Conservation (phyloP, 352 stramenopile genomes). For the Thraustochytrium striatum region DNA sequence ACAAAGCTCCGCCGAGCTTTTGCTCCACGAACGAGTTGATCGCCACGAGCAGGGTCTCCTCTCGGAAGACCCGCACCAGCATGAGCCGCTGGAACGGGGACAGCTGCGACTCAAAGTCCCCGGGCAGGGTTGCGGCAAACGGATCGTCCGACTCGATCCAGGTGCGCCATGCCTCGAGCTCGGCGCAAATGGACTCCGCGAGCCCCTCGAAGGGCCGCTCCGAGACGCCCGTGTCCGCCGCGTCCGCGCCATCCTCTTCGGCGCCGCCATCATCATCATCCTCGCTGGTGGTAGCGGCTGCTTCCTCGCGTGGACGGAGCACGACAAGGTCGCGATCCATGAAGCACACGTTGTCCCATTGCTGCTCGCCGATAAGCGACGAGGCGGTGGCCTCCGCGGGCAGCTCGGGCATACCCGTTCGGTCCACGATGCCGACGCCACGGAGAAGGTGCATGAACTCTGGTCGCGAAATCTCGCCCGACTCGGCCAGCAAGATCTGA, state of each 20-base stretch:
- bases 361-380: neutral
- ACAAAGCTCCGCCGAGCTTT: slow-evolving; percentile 79
- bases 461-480: slow-evolving; percentile 62
- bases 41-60: slow-evolving; percentile 79
- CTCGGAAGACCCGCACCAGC: slow-evolving; percentile 61
- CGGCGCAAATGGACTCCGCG: slow-evolving; percentile 56
- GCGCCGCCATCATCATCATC: slow-evolving; percentile 69
- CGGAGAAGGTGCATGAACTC: slow-evolving; percentile 85
- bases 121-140: slow-evolving; percentile 55
- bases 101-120: slow-evolving; percentile 57
- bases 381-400: slow-evolving; percentile 58
- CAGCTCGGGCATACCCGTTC: slow-evolving; percentile 16
- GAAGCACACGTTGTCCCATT: slow-evolving; percentile 45
- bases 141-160: slow-evolving; percentile 55
- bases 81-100: slow-evolving; percentile 59
- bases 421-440: slow-evolving; percentile 58
- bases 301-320: neutral
- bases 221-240: slow-evolving; percentile 54
- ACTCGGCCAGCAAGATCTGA: slow-evolving; percentile 75
- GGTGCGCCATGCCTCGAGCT: slow-evolving; percentile 50
- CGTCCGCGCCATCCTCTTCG: slow-evolving; percentile 84
- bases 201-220: slow-evolving; percentile 31
- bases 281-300: neutral
- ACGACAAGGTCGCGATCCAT: slow-evolving; percentile 34
- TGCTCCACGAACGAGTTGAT: slow-evolving; percentile 75